Evolutionary conservation across 2,329 filamentous ascomycete genomes (phyloP), one percentile per base, ranked within the genome.

Genomic region (Rosellinia necatrix): DNA sequence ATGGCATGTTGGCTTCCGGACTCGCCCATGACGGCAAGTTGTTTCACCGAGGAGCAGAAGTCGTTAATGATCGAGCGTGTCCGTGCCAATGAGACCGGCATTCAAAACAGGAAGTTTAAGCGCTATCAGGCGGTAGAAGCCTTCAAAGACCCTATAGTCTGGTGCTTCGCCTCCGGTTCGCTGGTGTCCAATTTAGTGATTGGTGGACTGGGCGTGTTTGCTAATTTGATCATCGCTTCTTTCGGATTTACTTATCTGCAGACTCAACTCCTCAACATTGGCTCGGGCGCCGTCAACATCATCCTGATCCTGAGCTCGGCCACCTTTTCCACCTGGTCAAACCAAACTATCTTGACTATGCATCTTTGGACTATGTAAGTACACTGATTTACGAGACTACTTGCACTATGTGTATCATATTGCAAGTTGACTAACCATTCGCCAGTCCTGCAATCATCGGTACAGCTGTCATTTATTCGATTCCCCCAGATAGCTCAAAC

Each of bases 1-100:
- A 68, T 75, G 41, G 66, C 66, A 10, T 69, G 65, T 62, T 73
- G 66, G 63, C 72, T 83, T 19, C 78, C 79, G 0, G 78, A 83
- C 58, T 76, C 73, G 44, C 79, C 81, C 0, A 73, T 76, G 52
- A 78, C 77, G 52, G 78, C 80, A 2, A 74, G 72, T 13, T 84
- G 82, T 61, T 69, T 79, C 34, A 71, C 64, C 27, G 70, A 75
- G 12, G 72, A 75, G 19, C 70, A 76, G 19, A 75, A 73, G 43
- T 62, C 62, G 6, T 55, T 73, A 15, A 64, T 71, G 60, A 64
- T 73, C 6, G 70, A 73, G 57, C 67, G 73, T 10, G 68, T 75
- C 1, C 64, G 73, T 15, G 66, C 60, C 6, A 73, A 73, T 50
- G 63, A 72, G 53, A 73, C 71, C 0, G 71, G 70, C 22, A 66